Conservation (phyloP, 495 filamentous ascomycete species). For the Hyaloscypha finlandica region DNA sequence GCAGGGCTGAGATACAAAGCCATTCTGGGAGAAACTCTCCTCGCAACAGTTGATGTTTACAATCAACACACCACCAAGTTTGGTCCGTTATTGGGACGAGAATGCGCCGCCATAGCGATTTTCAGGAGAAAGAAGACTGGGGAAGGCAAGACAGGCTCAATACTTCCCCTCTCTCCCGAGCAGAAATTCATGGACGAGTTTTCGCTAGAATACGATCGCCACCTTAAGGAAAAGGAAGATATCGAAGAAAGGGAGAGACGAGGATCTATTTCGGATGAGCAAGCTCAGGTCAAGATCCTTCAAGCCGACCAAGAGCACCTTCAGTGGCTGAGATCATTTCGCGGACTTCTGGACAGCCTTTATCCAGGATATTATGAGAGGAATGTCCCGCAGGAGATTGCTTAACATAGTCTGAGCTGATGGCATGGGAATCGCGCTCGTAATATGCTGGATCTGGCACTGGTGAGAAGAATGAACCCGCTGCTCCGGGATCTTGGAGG, state of each 20-base stretch:
- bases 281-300: background rate
- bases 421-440: no score
- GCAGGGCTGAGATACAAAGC: background rate
- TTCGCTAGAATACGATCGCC: slow-evolving; percentile 1
- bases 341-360: background rate
- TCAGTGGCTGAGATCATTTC: background rate
- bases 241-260: background rate
- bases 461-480: no score
- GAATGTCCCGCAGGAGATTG: slow-evolving; percentile 6
- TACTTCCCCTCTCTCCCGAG: background rate
- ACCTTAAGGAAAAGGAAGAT: background rate
- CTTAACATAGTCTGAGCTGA: no score
- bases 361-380: slow-evolving; percentile 3
- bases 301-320: background rate
- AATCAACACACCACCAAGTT: slow-evolving; percentile 1
- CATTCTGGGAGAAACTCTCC: slow-evolving; percentile 7
- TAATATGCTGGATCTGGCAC: no score
- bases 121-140: background rate
- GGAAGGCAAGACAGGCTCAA: background rate
- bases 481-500: no score
- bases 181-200: slow-evolving; percentile 2
- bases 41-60: slow-evolving; percentile 1
- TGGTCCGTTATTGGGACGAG: background rate
- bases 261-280: background rate
- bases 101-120: background rate